Conservation (phyloP, 352 stramenopile genomes). For the Pythium brachiatum region DNA sequence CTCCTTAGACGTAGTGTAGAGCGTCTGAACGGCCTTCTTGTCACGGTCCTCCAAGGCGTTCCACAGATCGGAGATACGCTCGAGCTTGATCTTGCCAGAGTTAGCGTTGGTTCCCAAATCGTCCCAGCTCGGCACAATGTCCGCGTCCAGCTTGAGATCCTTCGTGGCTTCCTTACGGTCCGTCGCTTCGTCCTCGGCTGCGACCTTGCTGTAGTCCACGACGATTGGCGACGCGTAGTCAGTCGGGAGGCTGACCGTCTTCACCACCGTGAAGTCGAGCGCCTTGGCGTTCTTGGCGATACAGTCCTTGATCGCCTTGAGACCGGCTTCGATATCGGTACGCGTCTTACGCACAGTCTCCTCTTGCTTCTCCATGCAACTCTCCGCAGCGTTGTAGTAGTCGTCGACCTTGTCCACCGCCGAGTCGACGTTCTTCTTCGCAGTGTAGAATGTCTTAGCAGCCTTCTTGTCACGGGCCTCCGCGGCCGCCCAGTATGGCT, state of each 20-base stretch:
- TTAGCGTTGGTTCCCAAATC: background rate
- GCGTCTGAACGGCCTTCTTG: background rate
- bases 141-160: conserved; percentile 1
- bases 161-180: background rate
- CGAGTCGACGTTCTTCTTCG: background rate
- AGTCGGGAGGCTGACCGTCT: background rate
- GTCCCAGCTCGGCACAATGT: conserved; percentile 13
- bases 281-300: conserved; percentile 3
- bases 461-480: conserved; percentile 11
- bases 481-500: background rate
- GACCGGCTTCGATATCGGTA: background rate
- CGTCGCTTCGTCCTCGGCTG: background rate
- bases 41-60: background rate
- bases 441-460: conserved; percentile 1
- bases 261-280: background rate
- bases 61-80: background rate
- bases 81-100: background rate
- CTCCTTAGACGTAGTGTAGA: background rate
- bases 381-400: conserved; percentile 10
- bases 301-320: conserved; percentile 1
- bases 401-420: conserved; percentile 3
- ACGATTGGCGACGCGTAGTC: background rate
- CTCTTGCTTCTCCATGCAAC: conserved; percentile 8
- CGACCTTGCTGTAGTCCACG: background rate
- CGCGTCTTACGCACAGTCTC: background rate